Percentiles rank a stretch among this genome's conserved stretches.
Conservation (phyloP, 23 red algal genomes). For the Gracilaria gracilis region DNA sequence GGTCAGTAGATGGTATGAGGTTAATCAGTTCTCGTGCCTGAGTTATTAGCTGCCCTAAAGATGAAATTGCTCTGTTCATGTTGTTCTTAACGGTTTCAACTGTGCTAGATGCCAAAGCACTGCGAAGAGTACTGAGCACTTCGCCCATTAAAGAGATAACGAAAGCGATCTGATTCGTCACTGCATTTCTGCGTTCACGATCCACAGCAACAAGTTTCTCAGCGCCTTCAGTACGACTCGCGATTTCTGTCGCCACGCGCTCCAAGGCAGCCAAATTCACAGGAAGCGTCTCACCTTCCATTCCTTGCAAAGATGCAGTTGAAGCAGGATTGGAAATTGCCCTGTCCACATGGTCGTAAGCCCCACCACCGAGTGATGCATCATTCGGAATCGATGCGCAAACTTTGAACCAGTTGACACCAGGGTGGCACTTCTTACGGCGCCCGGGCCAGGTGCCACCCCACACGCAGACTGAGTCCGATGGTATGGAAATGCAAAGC, state of each 20-base stretch:
- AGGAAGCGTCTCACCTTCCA: neutral
- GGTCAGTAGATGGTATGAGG: neutral
- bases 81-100: neutral
- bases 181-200: neutral
- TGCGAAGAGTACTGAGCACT: slow-evolving; percentile 11
- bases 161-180: slow-evolving; percentile 10
- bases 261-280: neutral
- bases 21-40: neutral
- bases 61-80: slow-evolving; percentile 11
- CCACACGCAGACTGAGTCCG: neutral
- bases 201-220: neutral
- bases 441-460: neutral
- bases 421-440: slow-evolving; percentile 15
- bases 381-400: neutral
- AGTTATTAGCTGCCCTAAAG: neutral
- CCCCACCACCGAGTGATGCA: neutral
- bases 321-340: neutral
- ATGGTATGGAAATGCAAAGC: neutral
- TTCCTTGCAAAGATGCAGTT: neutral
- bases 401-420: slow-evolving; percentile 1
- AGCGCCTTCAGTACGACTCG: neutral
- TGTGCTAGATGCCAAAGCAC: neutral
- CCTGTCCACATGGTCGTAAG: slow-evolving; percentile 5
- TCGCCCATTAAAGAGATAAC: neutral
- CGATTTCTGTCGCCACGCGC: neutral